Evolutionary conservation across 805 yeast genomes (phyloP).

Genomic region (Yamadazyma scolyti): DNA sequence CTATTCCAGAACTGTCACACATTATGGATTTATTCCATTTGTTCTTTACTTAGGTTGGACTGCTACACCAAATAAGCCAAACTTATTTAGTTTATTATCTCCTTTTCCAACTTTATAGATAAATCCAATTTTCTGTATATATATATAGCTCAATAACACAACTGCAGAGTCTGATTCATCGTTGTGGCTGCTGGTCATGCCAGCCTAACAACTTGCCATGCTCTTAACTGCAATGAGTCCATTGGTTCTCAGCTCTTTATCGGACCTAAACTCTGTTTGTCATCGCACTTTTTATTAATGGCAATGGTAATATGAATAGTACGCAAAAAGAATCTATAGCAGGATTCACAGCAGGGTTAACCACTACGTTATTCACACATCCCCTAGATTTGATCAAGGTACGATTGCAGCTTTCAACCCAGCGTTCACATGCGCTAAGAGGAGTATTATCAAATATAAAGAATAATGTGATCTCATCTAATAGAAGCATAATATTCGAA

Average conservation of each 20-base stretch:
- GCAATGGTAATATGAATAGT: too few species aligned
- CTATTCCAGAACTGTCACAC: constrained; percentile 81
- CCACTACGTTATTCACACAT: constrained; percentile 78
- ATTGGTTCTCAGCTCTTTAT: too few species aligned
- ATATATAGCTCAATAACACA: constrained; percentile 1
- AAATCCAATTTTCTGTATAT: not conserved
- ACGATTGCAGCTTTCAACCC: constrained; percentile 62
- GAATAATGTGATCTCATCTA: not conserved
- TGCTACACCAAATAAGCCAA: constrained; percentile 80
- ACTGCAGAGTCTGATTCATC: too few species aligned
- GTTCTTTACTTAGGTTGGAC: constrained; percentile 76
- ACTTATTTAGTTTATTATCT: constrained; percentile 68
- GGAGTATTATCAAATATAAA: constrained; percentile 2
- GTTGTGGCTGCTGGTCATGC: too few species aligned
- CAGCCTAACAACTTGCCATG: not conserved
- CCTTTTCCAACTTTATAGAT: constrained; percentile 73
- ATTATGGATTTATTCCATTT: constrained; percentile 97
- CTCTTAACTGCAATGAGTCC: not conserved
- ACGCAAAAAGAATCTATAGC: constrained; percentile 50
- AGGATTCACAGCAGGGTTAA: constrained; percentile 78
- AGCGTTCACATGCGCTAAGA: constrained; percentile 1
- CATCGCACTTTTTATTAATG: too few species aligned
- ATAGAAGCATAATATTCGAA: constrained; percentile 1
- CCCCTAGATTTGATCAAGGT: constrained; percentile 87
- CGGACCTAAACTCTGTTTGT: too few species aligned